Conservation (phyloP, 2,329 filamentous ascomycete genomes). For the Chaetomiaceae sp. region DNA sequence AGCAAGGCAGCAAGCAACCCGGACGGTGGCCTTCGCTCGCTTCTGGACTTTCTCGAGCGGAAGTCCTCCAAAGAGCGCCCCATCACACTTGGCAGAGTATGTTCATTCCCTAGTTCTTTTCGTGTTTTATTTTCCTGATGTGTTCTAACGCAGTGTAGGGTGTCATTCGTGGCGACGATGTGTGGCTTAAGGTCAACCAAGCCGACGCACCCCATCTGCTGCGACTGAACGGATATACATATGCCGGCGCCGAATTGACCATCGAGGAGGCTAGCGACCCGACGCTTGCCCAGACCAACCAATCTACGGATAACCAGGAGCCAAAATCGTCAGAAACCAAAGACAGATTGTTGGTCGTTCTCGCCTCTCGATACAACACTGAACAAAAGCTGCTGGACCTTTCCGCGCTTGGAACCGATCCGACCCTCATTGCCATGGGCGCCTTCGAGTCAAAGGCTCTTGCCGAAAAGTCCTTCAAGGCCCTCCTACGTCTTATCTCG, state of each 20-base stretch:
- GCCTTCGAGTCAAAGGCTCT: slow-evolving; percentile 69
- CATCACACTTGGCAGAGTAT: slow-evolving; percentile 73
- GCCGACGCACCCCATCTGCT: slow-evolving; percentile 61
- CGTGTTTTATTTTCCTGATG: background rate
- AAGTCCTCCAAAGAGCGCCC: slow-evolving; percentile 57
- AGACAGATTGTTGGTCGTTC: slow-evolving; percentile 63
- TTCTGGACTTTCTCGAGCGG: slow-evolving; percentile 66
- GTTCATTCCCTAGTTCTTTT: slow-evolving; percentile 39
- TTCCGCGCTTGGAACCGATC: slow-evolving; percentile 69
- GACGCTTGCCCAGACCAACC: slow-evolving; percentile 37
- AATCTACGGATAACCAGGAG: slow-evolving; percentile 24
- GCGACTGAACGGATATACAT: slow-evolving; percentile 64
- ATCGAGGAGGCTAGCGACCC: slow-evolving; percentile 45
- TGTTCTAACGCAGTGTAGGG: slow-evolving; percentile 30
- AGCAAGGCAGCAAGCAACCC: slow-evolving; percentile 65
- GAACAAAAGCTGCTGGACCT: slow-evolving; percentile 75
- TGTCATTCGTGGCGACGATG: slow-evolving; percentile 58
- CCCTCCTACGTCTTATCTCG: slow-evolving; percentile 82
- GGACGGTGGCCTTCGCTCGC: slow-evolving; percentile 61
- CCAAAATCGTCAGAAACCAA: slow-evolving; percentile 53
- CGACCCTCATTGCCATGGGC: slow-evolving; percentile 66
- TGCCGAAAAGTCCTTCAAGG: slow-evolving; percentile 84
- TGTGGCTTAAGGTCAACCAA: slow-evolving; percentile 63
- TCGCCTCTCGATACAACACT: slow-evolving; percentile 69
- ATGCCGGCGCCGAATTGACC: slow-evolving; percentile 60